Evolutionary conservation across 1,284 basidiomycete species (phyloP).

Genomic region (Flammula alnicola): DNA sequence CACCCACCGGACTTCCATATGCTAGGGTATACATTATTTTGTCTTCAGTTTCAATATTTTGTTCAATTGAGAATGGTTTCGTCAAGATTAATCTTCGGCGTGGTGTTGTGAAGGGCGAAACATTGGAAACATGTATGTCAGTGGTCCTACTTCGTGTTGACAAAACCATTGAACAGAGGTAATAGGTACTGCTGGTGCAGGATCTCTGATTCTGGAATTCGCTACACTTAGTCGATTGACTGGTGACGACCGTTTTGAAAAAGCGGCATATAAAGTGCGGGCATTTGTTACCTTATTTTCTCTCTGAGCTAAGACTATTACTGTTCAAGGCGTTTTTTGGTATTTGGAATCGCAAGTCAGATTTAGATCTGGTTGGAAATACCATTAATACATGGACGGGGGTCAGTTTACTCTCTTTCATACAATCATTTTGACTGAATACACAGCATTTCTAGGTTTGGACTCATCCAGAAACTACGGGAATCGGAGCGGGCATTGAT

Average conservation of each 20-base stretch:
- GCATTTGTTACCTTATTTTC: not conserved
- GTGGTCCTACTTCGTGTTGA: slow-evolving; percentile 3
- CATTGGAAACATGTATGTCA: slow-evolving; percentile 76
- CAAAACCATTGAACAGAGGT: slow-evolving; percentile 3
- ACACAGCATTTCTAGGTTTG: slow-evolving; percentile 51
- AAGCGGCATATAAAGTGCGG: slow-evolving; percentile 66
- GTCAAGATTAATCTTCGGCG: slow-evolving; percentile 75
- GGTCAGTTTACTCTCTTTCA: slow-evolving; percentile 47
- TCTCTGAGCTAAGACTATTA: not conserved
- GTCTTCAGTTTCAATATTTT: slow-evolving; percentile 9
- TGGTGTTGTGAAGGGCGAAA: slow-evolving; percentile 71
- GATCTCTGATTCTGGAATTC: slow-evolving; percentile 91
- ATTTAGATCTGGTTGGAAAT: slow-evolving; percentile 86
- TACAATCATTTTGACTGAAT: slow-evolving; percentile 6
- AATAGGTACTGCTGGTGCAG: slow-evolving; percentile 88
- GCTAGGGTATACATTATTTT: slow-evolving; percentile 65
- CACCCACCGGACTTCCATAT: slow-evolving; percentile 87
- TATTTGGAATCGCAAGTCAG: slow-evolving; percentile 87
- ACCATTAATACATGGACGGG: slow-evolving; percentile 82
- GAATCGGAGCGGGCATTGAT: slow-evolving; percentile 91
- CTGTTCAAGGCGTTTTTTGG: slow-evolving; percentile 78
- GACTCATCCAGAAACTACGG: slow-evolving; percentile 74
- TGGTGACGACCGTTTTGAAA: slow-evolving; percentile 86
- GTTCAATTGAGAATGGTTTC: slow-evolving; percentile 16
- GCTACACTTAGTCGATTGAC: slow-evolving; percentile 89